Evolutionary conservation across 345 rosid species (phyloP), one percentile per base, ranked within the genome.

Genomic region (Syzygium grande): DNA sequence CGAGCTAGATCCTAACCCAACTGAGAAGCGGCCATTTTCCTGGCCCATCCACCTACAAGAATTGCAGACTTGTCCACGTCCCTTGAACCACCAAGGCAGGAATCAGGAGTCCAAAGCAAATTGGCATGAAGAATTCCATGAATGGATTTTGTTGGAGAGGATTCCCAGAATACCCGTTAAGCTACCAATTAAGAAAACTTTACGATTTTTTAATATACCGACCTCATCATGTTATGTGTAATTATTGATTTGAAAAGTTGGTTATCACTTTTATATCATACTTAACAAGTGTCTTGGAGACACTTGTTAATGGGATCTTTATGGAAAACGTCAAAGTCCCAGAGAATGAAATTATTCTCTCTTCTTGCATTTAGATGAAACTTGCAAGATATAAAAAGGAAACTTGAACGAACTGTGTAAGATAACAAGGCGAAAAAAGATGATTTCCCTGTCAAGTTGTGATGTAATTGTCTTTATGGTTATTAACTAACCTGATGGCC

Each of bases 271-370:
- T 73, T 73, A 19, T 17, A 5, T 1, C 3, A 9, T 34, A 0
- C 27, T 73, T 73, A 73, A 19, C 4, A 19, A 73, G 49, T 38
- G 8, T 1, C 38, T 6, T 4, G 1, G 2, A 73, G 13, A 38
- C 49, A 73, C 27, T 38, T 7, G 80, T 34, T 19, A 73, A 73
- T 3, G 9, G 2, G 6, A 73, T 73, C 2, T 0, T 73, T 34
- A 4, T 19, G 0, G 0, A 5, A 30, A 61, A 61, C 0, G 5
- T 61, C 0, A 5, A 4, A 0, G 19, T 61, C 17, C 2, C 0
- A n/a, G 14, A 61, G 13, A 61, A n/a, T 0, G 0, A 7, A n/a
- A 13, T 61, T 61, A 13, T n/a, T 12, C 38, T 7, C 2, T 27
- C 34, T 13, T 61, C 73, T 2, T 52, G 54, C 73, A 4, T 6